Conservation (phyloP, 345 rosid genomes). For the Aethionema arabicum region DNA sequence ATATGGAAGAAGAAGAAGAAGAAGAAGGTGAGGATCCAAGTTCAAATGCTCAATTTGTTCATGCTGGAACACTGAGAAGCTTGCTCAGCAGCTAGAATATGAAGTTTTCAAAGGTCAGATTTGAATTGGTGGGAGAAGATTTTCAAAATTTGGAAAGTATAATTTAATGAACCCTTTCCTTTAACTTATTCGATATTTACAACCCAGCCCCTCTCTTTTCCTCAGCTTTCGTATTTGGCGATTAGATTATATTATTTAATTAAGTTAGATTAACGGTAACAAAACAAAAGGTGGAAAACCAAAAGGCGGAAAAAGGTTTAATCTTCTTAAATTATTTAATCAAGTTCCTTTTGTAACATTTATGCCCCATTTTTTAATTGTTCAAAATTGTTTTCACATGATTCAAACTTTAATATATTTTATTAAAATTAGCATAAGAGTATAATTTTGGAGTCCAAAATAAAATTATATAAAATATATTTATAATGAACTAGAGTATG, state of each 20-base stretch:
- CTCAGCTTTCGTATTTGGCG: conserved; percentile 5
- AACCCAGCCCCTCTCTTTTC: conserved; percentile 7
- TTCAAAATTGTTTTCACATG: no score
- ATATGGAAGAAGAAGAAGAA: background rate
- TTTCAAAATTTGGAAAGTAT: conserved; percentile 32
- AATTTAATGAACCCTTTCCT: conserved; percentile 21
- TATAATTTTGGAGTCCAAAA: background rate
- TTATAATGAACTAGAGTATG: background rate
- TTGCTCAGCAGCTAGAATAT: conserved; percentile 22
- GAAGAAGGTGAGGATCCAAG: conserved; percentile 6
- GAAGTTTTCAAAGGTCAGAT: conserved; percentile 23
- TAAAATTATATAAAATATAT: no score
- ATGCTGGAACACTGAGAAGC: conserved; percentile 12
- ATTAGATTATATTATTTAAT: no score
- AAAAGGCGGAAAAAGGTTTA: no score
- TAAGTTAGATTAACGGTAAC: no score
- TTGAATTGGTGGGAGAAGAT: conserved; percentile 34
- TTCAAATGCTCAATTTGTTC: conserved; percentile 22
- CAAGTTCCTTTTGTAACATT: no score
- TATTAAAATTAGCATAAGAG: no score
- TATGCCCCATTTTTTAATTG: no score
- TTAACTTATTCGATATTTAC: conserved; percentile 19
- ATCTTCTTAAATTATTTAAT: no score
- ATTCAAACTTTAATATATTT: no score
- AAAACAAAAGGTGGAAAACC: no score